These are phyloP conservation scores for Talaromyces sp. DNA, from an alignment of 2,329 filamentous ascomycete genomes.

Conservation along the genomic window DNA sequence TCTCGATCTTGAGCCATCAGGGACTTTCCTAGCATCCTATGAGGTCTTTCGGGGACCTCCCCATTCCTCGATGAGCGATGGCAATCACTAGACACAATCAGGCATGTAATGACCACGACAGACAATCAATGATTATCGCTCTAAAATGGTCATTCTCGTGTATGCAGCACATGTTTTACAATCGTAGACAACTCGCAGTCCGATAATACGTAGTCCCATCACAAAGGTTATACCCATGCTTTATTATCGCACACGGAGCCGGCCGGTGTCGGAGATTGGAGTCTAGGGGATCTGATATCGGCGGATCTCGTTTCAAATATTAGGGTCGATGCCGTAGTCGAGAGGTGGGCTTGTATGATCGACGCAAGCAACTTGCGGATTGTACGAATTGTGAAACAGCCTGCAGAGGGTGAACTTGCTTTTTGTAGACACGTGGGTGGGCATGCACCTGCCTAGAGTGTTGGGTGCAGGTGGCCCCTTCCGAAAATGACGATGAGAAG, in stretches of 20 bases:
- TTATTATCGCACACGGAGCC: background rate
- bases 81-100: too few species aligned
- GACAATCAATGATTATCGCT: background rate
- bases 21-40: background rate
- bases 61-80: background rate
- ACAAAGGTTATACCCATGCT: background rate
- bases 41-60: background rate
- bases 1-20: background rate
- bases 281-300: background rate
- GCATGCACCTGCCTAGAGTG: background rate
- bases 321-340: background rate
- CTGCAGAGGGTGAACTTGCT: background rate
- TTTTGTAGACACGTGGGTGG: background rate
- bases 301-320: background rate
- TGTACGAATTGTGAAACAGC: background rate
- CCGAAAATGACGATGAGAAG: background rate
- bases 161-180: background rate
- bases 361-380: background rate
- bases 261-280: slow-evolving; percentile 3
- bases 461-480: background rate
- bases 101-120: background rate
- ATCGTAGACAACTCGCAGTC: background rate
- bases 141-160: background rate
- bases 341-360: background rate
- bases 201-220: background rate